Percentiles rank a stretch among this genome's conserved stretches.
Conservation (phyloP, 176 grass and related monocot genomes). For the Bothriochloa decipiens region DNA sequence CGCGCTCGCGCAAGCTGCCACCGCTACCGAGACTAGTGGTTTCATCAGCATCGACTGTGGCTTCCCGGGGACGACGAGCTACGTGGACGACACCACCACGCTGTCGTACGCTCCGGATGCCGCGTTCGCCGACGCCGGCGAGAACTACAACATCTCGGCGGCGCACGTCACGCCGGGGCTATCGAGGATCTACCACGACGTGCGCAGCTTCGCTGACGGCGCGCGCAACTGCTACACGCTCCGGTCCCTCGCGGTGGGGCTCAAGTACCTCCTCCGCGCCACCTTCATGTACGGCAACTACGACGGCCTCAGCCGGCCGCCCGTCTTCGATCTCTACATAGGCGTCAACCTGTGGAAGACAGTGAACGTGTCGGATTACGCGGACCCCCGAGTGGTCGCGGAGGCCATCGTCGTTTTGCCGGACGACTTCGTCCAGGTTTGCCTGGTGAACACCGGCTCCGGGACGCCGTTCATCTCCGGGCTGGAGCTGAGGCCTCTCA, state of each 20-base stretch:
- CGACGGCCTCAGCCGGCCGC: neutral
- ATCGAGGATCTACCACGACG: neutral
- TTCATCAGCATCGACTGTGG: neutral
- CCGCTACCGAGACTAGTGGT: neutral
- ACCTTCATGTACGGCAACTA: neutral
- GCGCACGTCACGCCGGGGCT: neutral
- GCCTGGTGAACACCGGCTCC: conserved; percentile 45
- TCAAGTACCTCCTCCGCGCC: neutral
- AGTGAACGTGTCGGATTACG: conserved; percentile 17
- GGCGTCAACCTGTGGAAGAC: conserved; percentile 43
- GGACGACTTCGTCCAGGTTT: conserved; percentile 42
- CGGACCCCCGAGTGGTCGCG: rapidly evolving
- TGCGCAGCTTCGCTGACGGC: conserved; percentile 58
- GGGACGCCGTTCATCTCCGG: conserved; percentile 65
- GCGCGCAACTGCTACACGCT: neutral
- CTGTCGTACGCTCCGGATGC: neutral
- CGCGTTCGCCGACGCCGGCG: conserved; percentile 37
- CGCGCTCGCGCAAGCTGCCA: too few relatives aligned
- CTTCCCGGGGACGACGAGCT: neutral
- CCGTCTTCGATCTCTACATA: neutral
- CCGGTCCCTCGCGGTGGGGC: neutral
- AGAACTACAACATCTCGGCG: conserved; percentile 35
- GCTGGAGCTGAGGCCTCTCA: conserved; percentile 53
- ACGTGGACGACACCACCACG: neutral
- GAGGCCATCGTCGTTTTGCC: conserved; percentile 35